Evolutionary conservation across 116 monocot species (phyloP), one percentile per base, ranked within the genome.

Genomic region (Iris pallida): DNA sequence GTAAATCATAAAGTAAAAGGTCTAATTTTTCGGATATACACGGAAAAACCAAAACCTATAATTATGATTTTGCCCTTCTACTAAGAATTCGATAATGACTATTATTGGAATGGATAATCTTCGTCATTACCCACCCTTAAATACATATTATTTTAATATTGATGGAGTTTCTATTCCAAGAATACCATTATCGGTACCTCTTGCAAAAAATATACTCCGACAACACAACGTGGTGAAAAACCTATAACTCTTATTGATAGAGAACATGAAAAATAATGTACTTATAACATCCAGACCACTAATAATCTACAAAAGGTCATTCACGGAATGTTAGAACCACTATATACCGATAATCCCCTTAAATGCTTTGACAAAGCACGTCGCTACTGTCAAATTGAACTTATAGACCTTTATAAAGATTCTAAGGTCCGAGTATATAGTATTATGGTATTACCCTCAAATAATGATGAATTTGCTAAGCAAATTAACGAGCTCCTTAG

Each of bases 391-490:
- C 42, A 63, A 63, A 63, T 63, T 5, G 63, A 63, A 44, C 7
- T 63, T 14, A 11, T 63, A 8, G 14, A 63, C 5, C 45, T 45
- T 45, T 46, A 47, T n/a, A 63, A 7, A 63, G 16, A 46, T 8
- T 44, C 15, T 2, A 45, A 63, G 4, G 16, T 44, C 5, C 11
- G 42, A n/a, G 46, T 63, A 6, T 45, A 63, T 17, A 63, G 44
- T n/a, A 63, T 47, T 0, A 63, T 46, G 63, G 46, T 63, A 13
- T 63, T 45, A 14, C 11, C 42, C n/a, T 5, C 16, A 0, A 45
- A 63, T 7, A 63, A 63, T 18, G 4, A 63, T 15, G 63, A 63
- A 63, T 63, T 63, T 63, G 43, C 63, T 7, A 63, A 63, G 7
- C 46, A 45, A 46, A 63, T 63, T 45, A 8, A 58, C 18, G 19